Base-by-base conservation (phyloP, 2,329 filamentous ascomycete genomes). In the Phyllosticta ampelicida region DNA sequence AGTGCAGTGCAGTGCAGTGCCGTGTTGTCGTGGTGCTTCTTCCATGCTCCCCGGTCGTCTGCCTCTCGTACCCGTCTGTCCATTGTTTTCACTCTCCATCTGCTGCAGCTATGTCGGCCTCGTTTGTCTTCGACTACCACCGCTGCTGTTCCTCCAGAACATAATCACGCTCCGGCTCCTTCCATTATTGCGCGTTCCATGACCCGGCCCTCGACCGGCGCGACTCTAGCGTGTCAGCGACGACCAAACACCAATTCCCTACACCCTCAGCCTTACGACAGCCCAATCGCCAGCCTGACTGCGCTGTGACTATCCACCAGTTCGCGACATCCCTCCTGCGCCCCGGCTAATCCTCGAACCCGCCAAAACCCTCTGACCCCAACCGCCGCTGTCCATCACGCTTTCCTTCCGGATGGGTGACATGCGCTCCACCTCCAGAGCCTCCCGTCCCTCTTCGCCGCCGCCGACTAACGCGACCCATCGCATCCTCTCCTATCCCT, bases 351-450 rank as follows among this genome's bases (percentile, higher is more conserved):
- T 10, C 23, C 13, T 50, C 20, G n/a, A 11, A 8, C 18, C 13
- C 21, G 16, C 19, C 18, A 26, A 23, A 21, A n/a, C 16, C 49
- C 21, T 26, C 49, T 21, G 19, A 10, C 23, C 49, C 49, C 49
- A 21, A 21, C 23, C 49, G 49, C 49, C 13, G 49, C 18, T 4
- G 18, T 26, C 49, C 23, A 18, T 51, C 49, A n/a, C 13, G 36
- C 55, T 49, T 51, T 51, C 55, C 49, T 53, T 58, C 56, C 56
- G 56, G 51, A 58, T 51, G 56, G 56, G 56, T 58, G 56, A 54
- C 56, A 58, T 58, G 56, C 51, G 48, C 51, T 52, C 54, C 55
- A 51, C 56, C 56, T 51, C 52, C 50, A 48, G 51, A 48, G 51
- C 51, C 26, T 36, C 28, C 51, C 56, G 36, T 44, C 36, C 36